Evolutionary conservation across 352 stramenopile genomes (phyloP).

Genomic region (Pythium rhizo-oryzae): DNA sequence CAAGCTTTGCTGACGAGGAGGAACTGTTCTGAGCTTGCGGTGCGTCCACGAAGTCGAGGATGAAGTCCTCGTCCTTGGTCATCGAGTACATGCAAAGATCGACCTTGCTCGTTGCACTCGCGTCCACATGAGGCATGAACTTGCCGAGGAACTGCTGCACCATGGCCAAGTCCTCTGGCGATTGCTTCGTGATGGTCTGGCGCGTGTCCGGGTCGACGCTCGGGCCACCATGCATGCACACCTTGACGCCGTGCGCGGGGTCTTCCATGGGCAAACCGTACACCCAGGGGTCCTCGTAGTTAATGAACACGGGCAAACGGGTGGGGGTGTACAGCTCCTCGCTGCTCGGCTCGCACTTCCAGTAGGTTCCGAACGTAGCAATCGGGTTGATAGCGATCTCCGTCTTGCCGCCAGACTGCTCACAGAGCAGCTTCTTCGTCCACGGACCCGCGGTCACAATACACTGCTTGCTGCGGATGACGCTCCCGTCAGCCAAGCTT

Average conservation of each 20-base stretch:
- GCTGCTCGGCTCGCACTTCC: constrained; percentile 37
- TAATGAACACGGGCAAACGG: constrained; percentile 72
- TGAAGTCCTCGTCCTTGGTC: constrained; percentile 75
- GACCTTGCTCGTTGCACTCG: constrained; percentile 39
- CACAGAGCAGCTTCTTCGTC: constrained; percentile 47
- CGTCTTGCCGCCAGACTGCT: constrained; percentile 8
- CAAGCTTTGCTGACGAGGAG: constrained; percentile 38
- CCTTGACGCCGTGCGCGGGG: constrained; percentile 60
- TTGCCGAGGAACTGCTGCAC: constrained; percentile 47
- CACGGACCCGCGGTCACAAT: constrained; percentile 64
- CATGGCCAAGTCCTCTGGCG: constrained; percentile 24
- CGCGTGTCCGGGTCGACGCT: constrained; percentile 48
- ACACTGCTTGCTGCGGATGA: constrained; percentile 39
- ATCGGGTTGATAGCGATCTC: constrained; percentile 59
- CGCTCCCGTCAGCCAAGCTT: constrained; percentile 33
- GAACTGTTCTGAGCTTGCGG: not conserved
- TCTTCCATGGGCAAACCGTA: constrained; percentile 62
- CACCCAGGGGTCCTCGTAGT: constrained; percentile 51
- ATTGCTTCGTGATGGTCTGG: constrained; percentile 38
- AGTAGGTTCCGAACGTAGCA: constrained; percentile 72
- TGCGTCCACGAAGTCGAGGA: constrained; percentile 57
- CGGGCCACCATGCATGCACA: constrained; percentile 64
- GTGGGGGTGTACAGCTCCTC: constrained; percentile 44
- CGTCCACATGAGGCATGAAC: constrained; percentile 55
- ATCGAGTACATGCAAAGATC: constrained; percentile 88